Percentiles rank a stretch among this genome's conserved stretches.
Conservation (phyloP, 2,329 filamentous ascomycete genomes). For the Chaetomium globosum region DNA sequence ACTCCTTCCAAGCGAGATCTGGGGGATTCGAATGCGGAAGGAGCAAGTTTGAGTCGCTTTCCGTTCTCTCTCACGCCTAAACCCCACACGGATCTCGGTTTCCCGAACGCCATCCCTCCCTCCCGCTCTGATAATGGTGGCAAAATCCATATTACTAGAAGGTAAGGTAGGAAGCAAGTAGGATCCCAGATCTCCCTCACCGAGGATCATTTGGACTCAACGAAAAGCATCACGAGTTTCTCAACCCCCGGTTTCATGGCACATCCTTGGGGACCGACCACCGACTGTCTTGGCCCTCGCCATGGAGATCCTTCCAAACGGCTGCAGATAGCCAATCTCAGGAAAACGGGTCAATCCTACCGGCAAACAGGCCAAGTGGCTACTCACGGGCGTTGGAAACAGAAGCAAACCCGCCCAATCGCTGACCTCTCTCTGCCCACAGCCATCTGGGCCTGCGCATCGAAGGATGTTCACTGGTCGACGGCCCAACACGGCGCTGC, state of each 20-base stretch:
- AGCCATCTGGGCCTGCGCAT: background rate
- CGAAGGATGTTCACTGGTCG: background rate
- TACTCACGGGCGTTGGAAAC: background rate
- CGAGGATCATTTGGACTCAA: no score
- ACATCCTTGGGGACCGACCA: background rate
- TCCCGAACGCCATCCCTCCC: background rate
- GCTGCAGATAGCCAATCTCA: background rate
- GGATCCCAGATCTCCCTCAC: background rate
- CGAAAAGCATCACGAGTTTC: background rate
- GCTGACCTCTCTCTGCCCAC: background rate
- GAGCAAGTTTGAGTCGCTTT: slow-evolving; percentile 5
- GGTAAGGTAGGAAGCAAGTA: background rate
- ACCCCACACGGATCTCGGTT: background rate
- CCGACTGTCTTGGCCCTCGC: background rate
- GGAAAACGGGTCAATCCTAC: slow-evolving; percentile 3
- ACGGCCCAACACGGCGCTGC: background rate
- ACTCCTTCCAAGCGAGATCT: background rate
- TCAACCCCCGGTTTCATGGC: background rate
- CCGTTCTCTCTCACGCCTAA: background rate
- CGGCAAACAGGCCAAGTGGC: background rate
- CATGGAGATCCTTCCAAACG: background rate
- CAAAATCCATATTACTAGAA: background rate
- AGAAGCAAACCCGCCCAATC: background rate
- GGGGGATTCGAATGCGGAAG: slow-evolving; percentile 2
- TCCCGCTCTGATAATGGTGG: background rate